phyloP scores from a whole-genome alignment of 1,284 basidiomycete species.

The Pyrrhoderma noxium region DNA sequence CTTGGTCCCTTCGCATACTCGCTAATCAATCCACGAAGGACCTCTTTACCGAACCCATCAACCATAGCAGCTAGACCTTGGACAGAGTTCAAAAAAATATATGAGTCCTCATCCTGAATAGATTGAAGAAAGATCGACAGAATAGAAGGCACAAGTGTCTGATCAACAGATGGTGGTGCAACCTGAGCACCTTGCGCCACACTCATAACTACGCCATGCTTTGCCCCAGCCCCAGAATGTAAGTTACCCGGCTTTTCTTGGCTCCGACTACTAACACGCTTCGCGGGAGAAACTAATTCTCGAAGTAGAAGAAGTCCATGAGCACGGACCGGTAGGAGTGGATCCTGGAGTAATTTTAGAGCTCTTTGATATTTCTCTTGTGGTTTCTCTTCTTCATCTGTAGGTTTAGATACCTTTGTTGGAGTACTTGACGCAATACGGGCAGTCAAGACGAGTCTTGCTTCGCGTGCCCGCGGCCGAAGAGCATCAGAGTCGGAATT shows the following conservation, averaged over 20 bases:
- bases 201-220: neutral
- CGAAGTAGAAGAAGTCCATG: constrained; percentile 85
- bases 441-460: constrained; percentile 74
- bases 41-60: constrained; percentile 67
- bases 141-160: constrained; percentile 73
- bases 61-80: constrained; percentile 84
- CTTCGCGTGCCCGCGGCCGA: constrained; percentile 64
- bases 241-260: neutral
- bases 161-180: constrained; percentile 33
- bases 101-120: constrained; percentile 89
- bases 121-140: constrained; percentile 83
- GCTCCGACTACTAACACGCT: constrained; percentile 9
- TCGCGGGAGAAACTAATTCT: constrained; percentile 51
- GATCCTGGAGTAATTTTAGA: constrained; percentile 83
- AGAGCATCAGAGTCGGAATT: constrained; percentile 40
- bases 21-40: constrained; percentile 57
- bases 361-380: constrained; percentile 81
- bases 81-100: constrained; percentile 90
- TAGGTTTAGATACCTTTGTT: constrained; percentile 20
- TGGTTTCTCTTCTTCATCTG: constrained; percentile 30
- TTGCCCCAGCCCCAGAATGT: neutral
- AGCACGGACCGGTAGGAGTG: constrained; percentile 90
- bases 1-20: constrained; percentile 54
- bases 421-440: constrained; percentile 42
- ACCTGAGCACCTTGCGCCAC: constrained; percentile 18